Conservation (phyloP, 441 rosid genomes). For the Rhodomyrtus psidioides region DNA sequence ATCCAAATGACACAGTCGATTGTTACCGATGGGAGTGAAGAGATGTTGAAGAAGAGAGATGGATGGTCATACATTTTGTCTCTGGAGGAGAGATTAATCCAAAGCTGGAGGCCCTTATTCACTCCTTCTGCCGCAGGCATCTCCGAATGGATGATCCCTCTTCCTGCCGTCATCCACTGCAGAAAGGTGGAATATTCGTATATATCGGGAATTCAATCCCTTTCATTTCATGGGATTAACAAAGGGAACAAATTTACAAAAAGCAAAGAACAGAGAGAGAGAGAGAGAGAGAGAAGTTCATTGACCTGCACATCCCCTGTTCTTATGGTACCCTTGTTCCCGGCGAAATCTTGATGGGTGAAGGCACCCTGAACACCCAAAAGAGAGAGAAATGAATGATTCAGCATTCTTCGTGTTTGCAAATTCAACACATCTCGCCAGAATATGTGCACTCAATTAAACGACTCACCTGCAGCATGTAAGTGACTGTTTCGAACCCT, state of each 20-base stretch:
- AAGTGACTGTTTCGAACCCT: constrained; percentile 96
- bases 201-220: background rate
- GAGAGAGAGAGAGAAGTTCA: background rate
- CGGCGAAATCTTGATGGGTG: constrained; percentile 69
- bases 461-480: constrained; percentile 70
- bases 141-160: constrained; percentile 93
- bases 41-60: background rate
- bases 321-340: constrained; percentile 57
- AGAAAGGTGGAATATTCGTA: background rate
- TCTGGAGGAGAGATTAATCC: constrained; percentile 82
- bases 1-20: background rate
- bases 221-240: background rate
- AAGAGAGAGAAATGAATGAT: background rate
- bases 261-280: too few relatives aligned
- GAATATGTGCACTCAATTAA: background rate
- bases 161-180: constrained; percentile 98
- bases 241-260: background rate
- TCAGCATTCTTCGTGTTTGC: background rate
- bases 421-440: background rate
- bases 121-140: constrained; percentile 70
- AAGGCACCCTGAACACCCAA: constrained; percentile 52
- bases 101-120: constrained; percentile 75
- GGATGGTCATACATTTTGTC: constrained; percentile 59
- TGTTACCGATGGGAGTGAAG: background rate
- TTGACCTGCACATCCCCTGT: constrained; percentile 87